phyloP scores from a whole-genome alignment of 306 rosid species.

The Fagus crenata region DNA sequence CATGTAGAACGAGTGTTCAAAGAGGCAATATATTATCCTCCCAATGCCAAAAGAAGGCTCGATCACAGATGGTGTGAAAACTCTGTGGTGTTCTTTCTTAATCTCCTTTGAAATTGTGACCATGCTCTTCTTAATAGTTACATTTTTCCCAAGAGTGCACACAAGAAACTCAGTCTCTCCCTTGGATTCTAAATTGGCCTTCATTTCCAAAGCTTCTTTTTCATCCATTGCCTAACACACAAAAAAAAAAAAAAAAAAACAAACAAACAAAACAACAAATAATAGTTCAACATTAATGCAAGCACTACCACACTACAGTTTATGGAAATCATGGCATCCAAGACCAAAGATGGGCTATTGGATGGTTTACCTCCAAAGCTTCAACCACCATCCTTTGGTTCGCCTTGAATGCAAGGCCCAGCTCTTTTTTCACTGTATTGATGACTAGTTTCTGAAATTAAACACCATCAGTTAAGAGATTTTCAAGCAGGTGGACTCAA shows the following conservation, averaged over 20 bases:
- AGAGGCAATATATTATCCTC: constrained; percentile 88
- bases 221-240: constrained; percentile 75
- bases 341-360: constrained; percentile 11
- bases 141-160: constrained; percentile 66
- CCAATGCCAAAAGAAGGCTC: constrained; percentile 99
- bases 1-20: constrained; percentile 78
- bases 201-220: constrained; percentile 80
- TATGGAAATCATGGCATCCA: background rate
- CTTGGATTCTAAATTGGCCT: constrained; percentile 63
- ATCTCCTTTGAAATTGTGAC: constrained; percentile 78
- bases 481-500: too few species aligned
- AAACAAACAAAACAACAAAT: background rate
- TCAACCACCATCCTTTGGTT: constrained; percentile 78
- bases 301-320: background rate
- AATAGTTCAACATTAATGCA: constrained; percentile 24
- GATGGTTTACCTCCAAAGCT: constrained; percentile 78
- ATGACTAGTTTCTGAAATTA: constrained; percentile 81
- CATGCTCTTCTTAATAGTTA: constrained; percentile 66
- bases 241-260: background rate
- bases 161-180: constrained; percentile 78
- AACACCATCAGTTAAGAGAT: constrained; percentile 33
- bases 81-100: constrained; percentile 85
- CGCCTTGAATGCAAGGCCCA: constrained; percentile 89
- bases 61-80: constrained; percentile 95
- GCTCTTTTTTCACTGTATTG: constrained; percentile 71